Conservation (phyloP, 371 early-diverging fungal genomes). For the Batrachochytrium dendrobatidis region DNA sequence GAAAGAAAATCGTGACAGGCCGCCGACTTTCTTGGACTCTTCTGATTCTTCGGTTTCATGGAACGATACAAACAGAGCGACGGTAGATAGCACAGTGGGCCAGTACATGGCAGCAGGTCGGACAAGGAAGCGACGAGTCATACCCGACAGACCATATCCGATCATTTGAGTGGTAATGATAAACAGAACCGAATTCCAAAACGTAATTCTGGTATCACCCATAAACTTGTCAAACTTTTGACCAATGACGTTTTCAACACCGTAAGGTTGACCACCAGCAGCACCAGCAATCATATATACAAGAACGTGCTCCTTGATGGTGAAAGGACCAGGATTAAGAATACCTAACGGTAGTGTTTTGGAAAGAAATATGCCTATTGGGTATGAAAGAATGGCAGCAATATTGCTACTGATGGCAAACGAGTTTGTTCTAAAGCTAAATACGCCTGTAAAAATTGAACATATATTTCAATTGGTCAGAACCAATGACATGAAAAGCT, state of each 20-base stretch:
- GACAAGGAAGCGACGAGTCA: constrained; percentile 66
- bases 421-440: constrained; percentile 4
- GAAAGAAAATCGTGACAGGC: constrained; percentile 41
- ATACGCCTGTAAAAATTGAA: constrained; percentile 3
- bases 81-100: constrained; percentile 64
- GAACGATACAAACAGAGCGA: constrained; percentile 66
- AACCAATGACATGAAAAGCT: too few relatives aligned
- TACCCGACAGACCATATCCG: constrained; percentile 80
- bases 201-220: constrained; percentile 20
- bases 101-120: constrained; percentile 80
- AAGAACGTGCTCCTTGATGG: constrained; percentile 79
- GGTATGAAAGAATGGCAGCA: constrained; percentile 29
- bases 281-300: constrained; percentile 45
- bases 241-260: constrained; percentile 64
- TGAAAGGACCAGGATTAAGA: constrained; percentile 79
- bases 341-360: constrained; percentile 15
- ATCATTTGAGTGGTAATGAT: constrained; percentile 65
- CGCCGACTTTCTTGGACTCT: constrained; percentile 4
- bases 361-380: constrained; percentile 32
- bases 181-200: constrained; percentile 10
- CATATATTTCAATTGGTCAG: too few relatives aligned
- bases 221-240: constrained; percentile 57
- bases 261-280: constrained; percentile 55
- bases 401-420: constrained; percentile 11
- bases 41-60: constrained; percentile 31